Conservation (phyloP, 345 rosid species). For the Corchorus capsularis region DNA sequence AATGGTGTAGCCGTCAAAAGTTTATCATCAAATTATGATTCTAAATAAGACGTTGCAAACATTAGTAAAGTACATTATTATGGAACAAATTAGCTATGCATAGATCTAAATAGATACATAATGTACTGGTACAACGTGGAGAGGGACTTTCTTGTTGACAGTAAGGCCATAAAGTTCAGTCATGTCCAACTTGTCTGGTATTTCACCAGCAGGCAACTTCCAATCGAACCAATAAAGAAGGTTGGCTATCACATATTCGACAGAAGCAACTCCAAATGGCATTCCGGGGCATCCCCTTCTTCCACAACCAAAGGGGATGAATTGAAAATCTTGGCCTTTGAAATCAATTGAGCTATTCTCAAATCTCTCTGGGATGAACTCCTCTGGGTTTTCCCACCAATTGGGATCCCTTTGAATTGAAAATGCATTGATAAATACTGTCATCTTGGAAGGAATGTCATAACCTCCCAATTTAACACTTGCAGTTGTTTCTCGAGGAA, state of each 20-base stretch:
- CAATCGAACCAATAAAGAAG: background rate
- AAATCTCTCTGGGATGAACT: background rate
- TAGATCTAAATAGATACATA: too few species aligned
- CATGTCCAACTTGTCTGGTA: background rate
- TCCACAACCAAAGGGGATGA: background rate
- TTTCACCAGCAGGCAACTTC: background rate
- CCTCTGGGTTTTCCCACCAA: background rate
- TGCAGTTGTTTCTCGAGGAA: background rate
- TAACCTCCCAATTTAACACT: background rate
- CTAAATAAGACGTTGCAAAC: too few species aligned
- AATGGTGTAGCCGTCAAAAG: too few species aligned
- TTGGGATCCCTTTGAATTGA: background rate
- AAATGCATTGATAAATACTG: background rate
- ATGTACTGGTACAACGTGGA: too few species aligned
- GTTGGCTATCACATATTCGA: background rate
- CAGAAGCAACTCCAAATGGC: background rate
- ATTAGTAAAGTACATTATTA: too few species aligned
- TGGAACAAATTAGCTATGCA: too few species aligned
- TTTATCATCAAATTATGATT: too few species aligned
- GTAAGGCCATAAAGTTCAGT: background rate
- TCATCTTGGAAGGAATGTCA: background rate
- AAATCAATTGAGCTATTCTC: background rate
- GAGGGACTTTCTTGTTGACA: background rate
- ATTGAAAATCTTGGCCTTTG: background rate
- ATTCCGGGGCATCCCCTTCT: background rate